A percentile compares a stretch with the other conserved stretches of the same genome.
Evolutionary conservation across 306 rosid species (phyloP).

Genomic region (Herpetospermum pedunculosum): DNA sequence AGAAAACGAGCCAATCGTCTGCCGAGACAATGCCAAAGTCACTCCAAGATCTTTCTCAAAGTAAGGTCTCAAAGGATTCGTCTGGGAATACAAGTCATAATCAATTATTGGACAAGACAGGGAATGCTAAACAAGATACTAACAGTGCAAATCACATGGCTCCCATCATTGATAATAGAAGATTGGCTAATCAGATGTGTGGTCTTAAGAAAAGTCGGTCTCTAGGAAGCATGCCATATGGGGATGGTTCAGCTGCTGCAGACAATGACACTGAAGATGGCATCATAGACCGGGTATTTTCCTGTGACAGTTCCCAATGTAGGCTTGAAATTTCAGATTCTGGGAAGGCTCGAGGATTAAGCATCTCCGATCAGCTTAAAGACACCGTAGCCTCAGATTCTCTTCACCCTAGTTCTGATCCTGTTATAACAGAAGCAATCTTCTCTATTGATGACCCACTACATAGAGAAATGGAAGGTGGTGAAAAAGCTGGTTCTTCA

Average conservation of each 20-base stretch:
- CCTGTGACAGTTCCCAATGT: slow-evolving; percentile 4
- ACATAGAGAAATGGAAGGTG: slow-evolving; percentile 40
- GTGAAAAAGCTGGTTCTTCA: slow-evolving; percentile 32
- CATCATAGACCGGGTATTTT: slow-evolving; percentile 18
- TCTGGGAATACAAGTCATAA: slow-evolving; percentile 14
- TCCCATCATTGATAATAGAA: slow-evolving; percentile 22
- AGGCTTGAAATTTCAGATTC: slow-evolving; percentile 5
- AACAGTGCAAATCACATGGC: slow-evolving; percentile 18
- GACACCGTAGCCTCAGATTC: slow-evolving; percentile 13
- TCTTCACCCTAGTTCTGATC: slow-evolving; percentile 20
- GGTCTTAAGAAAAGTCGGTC: slow-evolving; percentile 52
- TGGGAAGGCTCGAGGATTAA: not conserved
- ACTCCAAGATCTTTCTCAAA: slow-evolving; percentile 27
- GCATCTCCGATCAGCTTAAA: slow-evolving; percentile 14
- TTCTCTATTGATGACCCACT: slow-evolving; percentile 37
- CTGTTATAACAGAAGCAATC: slow-evolving; percentile 26
- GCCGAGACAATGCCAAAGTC: slow-evolving; percentile 35
- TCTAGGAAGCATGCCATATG: slow-evolving; percentile 41
- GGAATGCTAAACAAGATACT: slow-evolving; percentile 15
- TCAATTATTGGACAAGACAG: slow-evolving; percentile 12
- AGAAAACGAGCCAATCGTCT: slow-evolving; percentile 49
- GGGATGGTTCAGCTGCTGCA: slow-evolving; percentile 21
- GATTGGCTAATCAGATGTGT: slow-evolving; percentile 13
- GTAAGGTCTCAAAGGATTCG: slow-evolving; percentile 19
- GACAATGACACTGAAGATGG: slow-evolving; percentile 29